phyloP scores from a whole-genome alignment of 2,329 filamentous ascomycete species.

The Fusarium proliferatum region DNA sequence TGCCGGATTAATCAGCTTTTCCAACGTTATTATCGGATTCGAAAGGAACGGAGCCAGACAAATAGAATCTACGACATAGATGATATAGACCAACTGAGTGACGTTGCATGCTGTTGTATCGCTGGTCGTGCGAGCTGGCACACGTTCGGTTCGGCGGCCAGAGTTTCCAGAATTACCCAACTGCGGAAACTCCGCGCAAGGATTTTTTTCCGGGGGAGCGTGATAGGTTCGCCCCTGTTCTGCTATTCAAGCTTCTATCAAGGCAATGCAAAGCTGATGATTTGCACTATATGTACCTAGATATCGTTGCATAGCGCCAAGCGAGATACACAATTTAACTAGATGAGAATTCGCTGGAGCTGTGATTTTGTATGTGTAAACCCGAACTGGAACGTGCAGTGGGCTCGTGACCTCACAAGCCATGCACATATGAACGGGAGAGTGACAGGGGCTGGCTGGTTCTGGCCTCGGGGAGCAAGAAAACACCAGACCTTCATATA shows the following conservation, averaged over 20 bases:
- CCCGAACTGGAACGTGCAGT: not conserved
- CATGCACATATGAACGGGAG: constrained; percentile 5
- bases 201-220: constrained; percentile 15
- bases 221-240: constrained; percentile 19
- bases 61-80: not conserved
- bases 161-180: constrained; percentile 16
- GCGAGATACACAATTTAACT: not conserved
- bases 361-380: not conserved
- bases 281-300: constrained; percentile 3
- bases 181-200: constrained; percentile 30
- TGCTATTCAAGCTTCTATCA: not conserved
- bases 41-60: constrained; percentile 6
- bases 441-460: constrained; percentile 29
- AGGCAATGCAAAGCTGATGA: constrained; percentile 10
- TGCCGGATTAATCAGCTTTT: not conserved
- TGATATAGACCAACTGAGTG: constrained; percentile 6
- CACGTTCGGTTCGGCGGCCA: constrained; percentile 23
- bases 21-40: not conserved
- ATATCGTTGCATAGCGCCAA: not conserved
- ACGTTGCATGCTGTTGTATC: not conserved
- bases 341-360: not conserved
- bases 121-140: constrained; percentile 3
- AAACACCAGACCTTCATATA: no score
- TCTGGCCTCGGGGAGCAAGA: not conserved
- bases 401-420: constrained; percentile 38